Conservation (phyloP, 2,329 filamentous ascomycete species). For the Phialophora expanda region DNA sequence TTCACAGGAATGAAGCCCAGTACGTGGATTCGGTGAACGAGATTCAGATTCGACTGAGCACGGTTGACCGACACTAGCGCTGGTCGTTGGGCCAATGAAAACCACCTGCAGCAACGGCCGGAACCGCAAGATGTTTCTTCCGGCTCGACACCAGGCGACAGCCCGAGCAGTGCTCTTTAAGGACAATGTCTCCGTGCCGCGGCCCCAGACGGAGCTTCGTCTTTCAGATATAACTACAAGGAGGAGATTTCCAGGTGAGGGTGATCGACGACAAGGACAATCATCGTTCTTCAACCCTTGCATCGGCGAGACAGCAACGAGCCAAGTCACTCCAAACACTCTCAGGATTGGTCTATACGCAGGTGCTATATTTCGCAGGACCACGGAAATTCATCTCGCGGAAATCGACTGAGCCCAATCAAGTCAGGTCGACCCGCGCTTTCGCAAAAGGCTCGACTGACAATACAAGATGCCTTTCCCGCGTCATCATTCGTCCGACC, state of each 20-base stretch:
- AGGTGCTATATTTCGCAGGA: not conserved
- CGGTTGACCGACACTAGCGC: conserved; percentile 8
- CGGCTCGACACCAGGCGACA: not conserved
- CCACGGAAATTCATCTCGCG: not conserved
- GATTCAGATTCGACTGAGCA: not conserved
- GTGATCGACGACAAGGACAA: not conserved
- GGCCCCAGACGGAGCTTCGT: not conserved
- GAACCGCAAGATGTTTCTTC: not conserved
- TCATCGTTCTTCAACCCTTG: not conserved
- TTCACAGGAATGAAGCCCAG: not conserved
- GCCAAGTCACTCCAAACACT: not conserved
- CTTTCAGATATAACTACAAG: not conserved
- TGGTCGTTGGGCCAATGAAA: not conserved
- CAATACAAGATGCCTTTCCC: not conserved
- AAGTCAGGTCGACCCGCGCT: not conserved
- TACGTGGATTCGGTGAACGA: conserved; percentile 17
- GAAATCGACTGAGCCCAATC: not conserved
- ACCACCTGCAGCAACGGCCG: not conserved
- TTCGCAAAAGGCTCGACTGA: not conserved
- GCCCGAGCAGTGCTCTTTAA: not conserved
- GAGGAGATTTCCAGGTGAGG: not conserved
- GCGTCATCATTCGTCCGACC: not conserved
- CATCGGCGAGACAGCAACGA: not conserved
- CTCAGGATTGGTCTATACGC: conserved; percentile 2
- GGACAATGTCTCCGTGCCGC: not conserved